A percentile compares a stretch with the other conserved stretches of the same genome.
phyloP scores from a whole-genome alignment of 1,284 basidiomycete genomes.

The Exobasidium rhododendri region DNA sequence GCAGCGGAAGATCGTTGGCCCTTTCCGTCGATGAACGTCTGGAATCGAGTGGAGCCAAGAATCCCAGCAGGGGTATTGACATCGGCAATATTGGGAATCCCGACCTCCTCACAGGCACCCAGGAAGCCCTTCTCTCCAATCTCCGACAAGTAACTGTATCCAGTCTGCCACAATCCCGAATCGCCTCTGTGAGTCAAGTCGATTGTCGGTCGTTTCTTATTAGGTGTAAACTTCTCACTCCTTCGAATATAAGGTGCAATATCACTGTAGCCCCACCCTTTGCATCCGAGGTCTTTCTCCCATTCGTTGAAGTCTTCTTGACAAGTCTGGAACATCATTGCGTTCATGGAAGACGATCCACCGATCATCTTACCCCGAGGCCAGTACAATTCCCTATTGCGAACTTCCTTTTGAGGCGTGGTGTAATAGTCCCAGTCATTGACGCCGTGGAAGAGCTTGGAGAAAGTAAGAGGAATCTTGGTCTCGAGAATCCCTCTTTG shows the following conservation, averaged over 20 bases:
- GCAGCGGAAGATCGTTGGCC: constrained; percentile 37
- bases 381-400: constrained; percentile 30
- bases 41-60: constrained; percentile 33
- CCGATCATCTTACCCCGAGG: constrained; percentile 44
- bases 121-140: constrained; percentile 34
- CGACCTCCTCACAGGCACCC: constrained; percentile 28
- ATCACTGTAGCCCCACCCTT: constrained; percentile 37
- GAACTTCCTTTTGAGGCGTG: constrained; percentile 24
- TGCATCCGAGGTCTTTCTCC: constrained; percentile 30
- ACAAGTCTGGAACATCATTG: constrained; percentile 51
- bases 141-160: constrained; percentile 34
- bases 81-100: constrained; percentile 29
- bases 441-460: constrained; percentile 36
- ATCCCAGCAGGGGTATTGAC: constrained; percentile 33
- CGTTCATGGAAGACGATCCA: constrained; percentile 58
- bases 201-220: constrained; percentile 28
- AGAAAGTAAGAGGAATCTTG: constrained; percentile 33
- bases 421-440: constrained; percentile 45
- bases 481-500: constrained; percentile 23
- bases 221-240: constrained; percentile 30
- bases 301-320: constrained; percentile 39
- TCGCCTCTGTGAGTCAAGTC: constrained; percentile 30
- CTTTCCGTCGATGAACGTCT: constrained; percentile 37
- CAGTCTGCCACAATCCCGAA: constrained; percentile 37
- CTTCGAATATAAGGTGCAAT: constrained; percentile 27